A percentile compares a stretch with the other conserved stretches of the same genome.
Conservation (phyloP, 2,329 filamentous ascomycete species). For the Trichoderma sp. region DNA sequence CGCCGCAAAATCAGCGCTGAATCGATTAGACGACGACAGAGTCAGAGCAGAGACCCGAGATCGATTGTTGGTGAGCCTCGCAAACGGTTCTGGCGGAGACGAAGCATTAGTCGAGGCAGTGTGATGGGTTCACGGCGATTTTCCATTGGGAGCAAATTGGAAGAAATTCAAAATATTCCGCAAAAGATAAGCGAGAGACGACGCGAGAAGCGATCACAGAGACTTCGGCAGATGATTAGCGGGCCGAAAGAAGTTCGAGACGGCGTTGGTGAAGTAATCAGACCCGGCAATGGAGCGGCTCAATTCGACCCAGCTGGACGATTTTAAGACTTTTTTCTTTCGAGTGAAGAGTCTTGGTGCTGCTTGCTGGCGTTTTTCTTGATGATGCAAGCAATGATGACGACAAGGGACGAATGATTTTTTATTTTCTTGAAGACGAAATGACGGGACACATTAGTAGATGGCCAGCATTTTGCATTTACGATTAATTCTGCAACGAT, state of each 20-base stretch:
- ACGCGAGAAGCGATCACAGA: slow-evolving; percentile 59
- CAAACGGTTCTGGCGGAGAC: slow-evolving; percentile 37
- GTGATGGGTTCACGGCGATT: slow-evolving; percentile 35
- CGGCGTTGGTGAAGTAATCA: slow-evolving; percentile 59
- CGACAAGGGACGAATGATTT: neutral
- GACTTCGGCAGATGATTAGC: slow-evolving; percentile 62
- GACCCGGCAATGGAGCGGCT: slow-evolving; percentile 37
- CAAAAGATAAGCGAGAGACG: slow-evolving; percentile 59
- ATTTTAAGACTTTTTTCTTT: neutral
- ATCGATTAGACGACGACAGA: slow-evolving; percentile 37
- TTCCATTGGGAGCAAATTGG: slow-evolving; percentile 51
- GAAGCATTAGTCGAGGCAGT: slow-evolving; percentile 31
- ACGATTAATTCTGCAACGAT: slow-evolving; percentile 11
- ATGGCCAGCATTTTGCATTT: neutral
- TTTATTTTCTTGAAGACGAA: slow-evolving; percentile 16
- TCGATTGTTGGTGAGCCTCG: slow-evolving; percentile 32
- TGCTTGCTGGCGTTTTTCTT: neutral
- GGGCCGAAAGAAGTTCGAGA: slow-evolving; percentile 59
- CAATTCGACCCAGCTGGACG: neutral
- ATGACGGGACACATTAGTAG: slow-evolving; percentile 10
- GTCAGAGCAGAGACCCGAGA: slow-evolving; percentile 37
- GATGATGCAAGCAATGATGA: neutral
- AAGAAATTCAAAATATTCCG: slow-evolving; percentile 55
- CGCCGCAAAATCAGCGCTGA: slow-evolving; percentile 52
- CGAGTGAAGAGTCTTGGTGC: neutral